A percentile compares a stretch with the other conserved stretches of the same genome.
Conservation (phyloP, 495 filamentous ascomycete species). For the Xylaria venustula region DNA sequence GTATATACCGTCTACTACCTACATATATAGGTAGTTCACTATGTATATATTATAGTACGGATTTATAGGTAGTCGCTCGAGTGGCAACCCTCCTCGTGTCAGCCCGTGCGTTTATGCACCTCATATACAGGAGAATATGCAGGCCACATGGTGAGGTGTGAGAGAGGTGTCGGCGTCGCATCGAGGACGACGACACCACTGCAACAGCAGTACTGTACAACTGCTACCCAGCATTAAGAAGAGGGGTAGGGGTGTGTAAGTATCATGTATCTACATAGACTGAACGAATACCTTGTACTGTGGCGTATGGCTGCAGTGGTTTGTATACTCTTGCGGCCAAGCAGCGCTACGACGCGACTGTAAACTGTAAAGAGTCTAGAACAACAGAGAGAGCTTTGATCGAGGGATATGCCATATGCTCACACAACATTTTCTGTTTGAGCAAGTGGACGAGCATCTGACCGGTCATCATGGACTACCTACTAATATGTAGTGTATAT, state of each 20-base stretch:
- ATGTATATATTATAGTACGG: background rate
- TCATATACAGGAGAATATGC: slow-evolving; percentile 9
- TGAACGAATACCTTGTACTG: too few relatives aligned
- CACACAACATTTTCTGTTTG: too few relatives aligned
- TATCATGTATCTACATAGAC: background rate
- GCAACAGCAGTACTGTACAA: slow-evolving; percentile 1
- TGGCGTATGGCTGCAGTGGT: too few relatives aligned
- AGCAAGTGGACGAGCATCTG: background rate
- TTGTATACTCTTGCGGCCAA: too few relatives aligned
- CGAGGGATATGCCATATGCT: too few relatives aligned
- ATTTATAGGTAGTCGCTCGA: background rate
- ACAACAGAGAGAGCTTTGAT: too few relatives aligned
- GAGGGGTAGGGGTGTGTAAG: slow-evolving; percentile 11
- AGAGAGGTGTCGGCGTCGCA: slow-evolving; percentile 13
- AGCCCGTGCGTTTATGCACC: slow-evolving; percentile 16
- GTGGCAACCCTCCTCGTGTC: slow-evolving; percentile 13
- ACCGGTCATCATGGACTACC: too few relatives aligned
- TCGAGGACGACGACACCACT: slow-evolving; percentile 3
- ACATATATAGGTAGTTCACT: too few relatives aligned
- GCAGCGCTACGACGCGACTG: too few relatives aligned
- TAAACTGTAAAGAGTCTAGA: too few relatives aligned
- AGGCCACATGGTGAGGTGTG: slow-evolving; percentile 18
- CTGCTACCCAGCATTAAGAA: slow-evolving; percentile 11
- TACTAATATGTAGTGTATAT: background rate
- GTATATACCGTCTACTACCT: background rate